Evolutionary conservation across 495 filamentous ascomycete genomes (phyloP), one percentile per base, ranked within the genome.

Genomic region (Neurospora sp.): DNA sequence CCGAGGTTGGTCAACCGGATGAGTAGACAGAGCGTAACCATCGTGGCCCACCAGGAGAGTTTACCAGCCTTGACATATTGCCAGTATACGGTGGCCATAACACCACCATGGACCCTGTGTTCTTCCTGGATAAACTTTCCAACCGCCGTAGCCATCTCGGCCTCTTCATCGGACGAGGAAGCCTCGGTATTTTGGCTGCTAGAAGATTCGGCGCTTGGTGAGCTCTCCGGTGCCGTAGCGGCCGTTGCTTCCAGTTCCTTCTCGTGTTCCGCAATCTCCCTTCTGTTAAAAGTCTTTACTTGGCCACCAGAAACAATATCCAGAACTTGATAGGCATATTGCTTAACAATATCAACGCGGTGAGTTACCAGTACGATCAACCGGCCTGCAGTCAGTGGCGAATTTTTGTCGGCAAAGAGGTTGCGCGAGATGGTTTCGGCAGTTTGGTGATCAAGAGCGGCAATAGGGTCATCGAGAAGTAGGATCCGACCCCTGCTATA

Each of bases 401-500:
- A 91, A 39, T 76, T 77, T 20, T 75, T 76, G 20, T 77, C 70
- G 1, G 78, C 79, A 44, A 97, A 86, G 73, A 92, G 89, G 73
- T 89, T 92, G 38, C 84, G 82, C 39, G 93, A 85, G 68, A 97
- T 91, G 5, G 79, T 82, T 73, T 92, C 89, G 2, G 93, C 93
- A 0, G 93, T 97, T 37, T 91, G 87, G 76, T 95, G 92, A 80
- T 99, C 96, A 40, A 99, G 91, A 2, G 96, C 95, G 27, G 95
- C 96, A 22, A 99, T 86, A 72, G 94, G 91, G 79, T 99, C 96
- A 77, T 99, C 96, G n/a, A 98, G 86, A 5, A 99, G 84, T 75
- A 98, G 92, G 71, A 98, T 89, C 78, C 97, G 92, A 9, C 94
- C 92, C 65, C 92, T 88, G 76, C 96, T 93, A 79, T 99, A 99